Conservation (phyloP, 768 basidiomycete species). For the Suillus bovinus region DNA sequence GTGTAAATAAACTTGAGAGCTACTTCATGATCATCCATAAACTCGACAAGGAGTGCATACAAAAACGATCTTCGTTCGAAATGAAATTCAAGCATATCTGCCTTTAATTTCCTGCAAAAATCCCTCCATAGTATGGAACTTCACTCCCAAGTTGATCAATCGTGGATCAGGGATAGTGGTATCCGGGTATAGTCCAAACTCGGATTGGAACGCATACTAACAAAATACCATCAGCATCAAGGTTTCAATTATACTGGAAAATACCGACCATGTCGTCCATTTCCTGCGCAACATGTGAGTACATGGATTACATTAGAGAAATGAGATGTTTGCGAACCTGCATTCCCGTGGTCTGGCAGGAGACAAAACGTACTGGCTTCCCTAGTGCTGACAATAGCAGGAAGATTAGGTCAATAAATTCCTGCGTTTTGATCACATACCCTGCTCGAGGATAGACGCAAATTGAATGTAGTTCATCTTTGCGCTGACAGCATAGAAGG, state of each 20-base stretch:
- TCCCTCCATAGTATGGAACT: slow-evolving; percentile 22
- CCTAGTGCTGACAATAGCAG: slow-evolving; percentile 18
- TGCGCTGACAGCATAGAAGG: slow-evolving; percentile 27
- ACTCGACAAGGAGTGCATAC: no score
- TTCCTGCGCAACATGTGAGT: slow-evolving; percentile 12
- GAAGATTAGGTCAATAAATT: neutral
- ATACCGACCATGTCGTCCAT: slow-evolving; percentile 26
- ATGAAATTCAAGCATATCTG: slow-evolving; percentile 15
- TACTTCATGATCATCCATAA: no score
- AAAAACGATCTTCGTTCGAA: neutral
- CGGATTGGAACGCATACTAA: slow-evolving; percentile 27
- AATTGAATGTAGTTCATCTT: slow-evolving; percentile 21
- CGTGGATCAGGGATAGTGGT: slow-evolving; percentile 26
- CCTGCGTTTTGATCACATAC: slow-evolving; percentile 4
- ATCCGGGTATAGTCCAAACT: slow-evolving; percentile 24
- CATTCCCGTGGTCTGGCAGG: slow-evolving; percentile 16
- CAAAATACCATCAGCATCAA: neutral
- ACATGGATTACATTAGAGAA: neutral
- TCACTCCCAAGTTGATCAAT: slow-evolving; percentile 27
- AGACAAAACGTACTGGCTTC: slow-evolving; percentile 28
- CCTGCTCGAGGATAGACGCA: slow-evolving; percentile 18
- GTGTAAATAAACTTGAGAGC: no score
- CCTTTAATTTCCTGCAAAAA: slow-evolving; percentile 23
- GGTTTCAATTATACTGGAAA: slow-evolving; percentile 1
- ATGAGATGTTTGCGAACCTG: slow-evolving; percentile 14